Evolutionary conservation across 768 basidiomycete species (phyloP).

Genomic region (Hericium erinaceus): DNA sequence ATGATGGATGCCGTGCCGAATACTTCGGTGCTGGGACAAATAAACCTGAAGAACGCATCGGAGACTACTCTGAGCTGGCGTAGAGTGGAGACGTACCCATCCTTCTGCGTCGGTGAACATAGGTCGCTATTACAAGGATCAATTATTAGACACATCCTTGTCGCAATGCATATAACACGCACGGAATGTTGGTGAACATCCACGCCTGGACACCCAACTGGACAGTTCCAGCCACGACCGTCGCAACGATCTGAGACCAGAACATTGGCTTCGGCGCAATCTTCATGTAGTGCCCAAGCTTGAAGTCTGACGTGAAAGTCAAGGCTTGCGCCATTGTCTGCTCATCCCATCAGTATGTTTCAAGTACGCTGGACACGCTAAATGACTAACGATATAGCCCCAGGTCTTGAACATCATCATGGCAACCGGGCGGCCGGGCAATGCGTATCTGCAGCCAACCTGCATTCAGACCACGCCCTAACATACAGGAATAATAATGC

Average conservation of each 20-base stretch:
- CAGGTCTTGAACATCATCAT: conserved; percentile 85
- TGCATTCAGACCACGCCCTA: conserved; percentile 50
- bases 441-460: conserved; percentile 68
- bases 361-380: conserved; percentile 51
- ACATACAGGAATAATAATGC: conserved; percentile 31
- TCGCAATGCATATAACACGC: conserved; percentile 29
- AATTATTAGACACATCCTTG: conserved; percentile 33
- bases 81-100: conserved; percentile 23
- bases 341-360: conserved; percentile 31
- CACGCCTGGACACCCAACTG: conserved; percentile 57
- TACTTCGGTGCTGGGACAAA: conserved; percentile 27
- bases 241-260: conserved; percentile 44
- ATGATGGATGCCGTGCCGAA: conserved; percentile 42
- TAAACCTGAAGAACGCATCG: background rate
- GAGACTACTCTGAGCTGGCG: no score
- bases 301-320: conserved; percentile 64
- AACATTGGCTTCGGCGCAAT: conserved; percentile 71
- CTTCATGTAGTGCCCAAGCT: conserved; percentile 67
- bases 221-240: conserved; percentile 48
- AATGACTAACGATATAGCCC: conserved; percentile 70
- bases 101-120: conserved; percentile 42
- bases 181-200: conserved; percentile 16
- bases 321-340: conserved; percentile 60
- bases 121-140: conserved; percentile 27
- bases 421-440: conserved; percentile 72